Percentiles rank a stretch among this genome's conserved stretches.
These are phyloP conservation scores for Periconia sp. DNA, from an alignment of 2,329 filamentous ascomycete genomes.

Conservation along the genomic window DNA sequence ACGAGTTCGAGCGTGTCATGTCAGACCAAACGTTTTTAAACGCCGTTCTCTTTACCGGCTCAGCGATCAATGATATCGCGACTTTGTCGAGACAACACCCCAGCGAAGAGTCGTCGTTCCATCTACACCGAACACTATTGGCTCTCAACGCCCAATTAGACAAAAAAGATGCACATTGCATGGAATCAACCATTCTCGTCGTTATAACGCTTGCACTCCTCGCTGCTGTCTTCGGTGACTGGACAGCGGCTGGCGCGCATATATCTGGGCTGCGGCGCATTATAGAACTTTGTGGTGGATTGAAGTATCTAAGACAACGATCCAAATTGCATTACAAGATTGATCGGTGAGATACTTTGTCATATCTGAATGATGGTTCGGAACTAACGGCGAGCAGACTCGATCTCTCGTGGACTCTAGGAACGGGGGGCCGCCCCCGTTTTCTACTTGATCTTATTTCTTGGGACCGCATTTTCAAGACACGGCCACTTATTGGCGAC, in stretches of 20 bases:
- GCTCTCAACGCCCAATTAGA: conserved; percentile 13
- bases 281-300: conserved; percentile 16
- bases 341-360: conserved; percentile 14
- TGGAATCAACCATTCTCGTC: conserved; percentile 16
- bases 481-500: no score
- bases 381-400: conserved; percentile 11
- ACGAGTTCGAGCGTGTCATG: conserved; percentile 12
- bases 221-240: conserved; percentile 18
- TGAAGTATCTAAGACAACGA: conserved; percentile 7
- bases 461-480: no score
- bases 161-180: conserved; percentile 9
- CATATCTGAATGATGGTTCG: no score
- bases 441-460: conserved; percentile 11
- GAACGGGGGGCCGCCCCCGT: conserved; percentile 13
- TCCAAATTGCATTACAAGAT: conserved; percentile 23
- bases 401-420: conserved; percentile 19
- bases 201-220: conserved; percentile 19
- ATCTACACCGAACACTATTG: conserved; percentile 15
- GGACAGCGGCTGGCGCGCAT: conserved; percentile 15
- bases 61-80: conserved; percentile 15
- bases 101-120: conserved; percentile 9
- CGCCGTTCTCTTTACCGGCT: conserved; percentile 12
- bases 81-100: conserved; percentile 10
- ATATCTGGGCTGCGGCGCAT: conserved; percentile 16
- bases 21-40: conserved; percentile 17